These are phyloP conservation scores for Leccinum variicolor DNA, from an alignment of 768 basidiomycete genomes.

Conservation along the genomic window DNA sequence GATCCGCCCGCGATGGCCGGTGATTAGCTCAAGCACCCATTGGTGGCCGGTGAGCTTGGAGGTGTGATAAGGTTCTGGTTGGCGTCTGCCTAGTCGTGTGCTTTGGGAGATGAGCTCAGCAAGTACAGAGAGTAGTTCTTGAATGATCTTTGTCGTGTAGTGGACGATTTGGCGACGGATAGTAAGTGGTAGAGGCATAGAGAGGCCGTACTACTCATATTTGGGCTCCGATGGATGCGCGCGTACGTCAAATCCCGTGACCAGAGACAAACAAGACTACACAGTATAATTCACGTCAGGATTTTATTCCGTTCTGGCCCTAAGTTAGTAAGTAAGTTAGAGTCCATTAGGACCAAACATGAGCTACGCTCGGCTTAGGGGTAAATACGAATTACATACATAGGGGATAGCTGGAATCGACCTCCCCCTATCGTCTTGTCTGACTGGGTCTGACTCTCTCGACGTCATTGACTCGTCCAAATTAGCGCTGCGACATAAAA, in stretches of 20 bases:
- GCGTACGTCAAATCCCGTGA: no score
- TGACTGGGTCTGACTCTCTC: no score
- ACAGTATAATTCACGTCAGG: neutral
- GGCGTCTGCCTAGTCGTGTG: neutral
- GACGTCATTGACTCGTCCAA: no score
- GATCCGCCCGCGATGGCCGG: conserved; percentile 20
- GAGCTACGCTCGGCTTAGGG: no score
- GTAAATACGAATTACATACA: no score
- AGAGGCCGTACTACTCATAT: neutral
- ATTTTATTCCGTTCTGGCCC: neutral
- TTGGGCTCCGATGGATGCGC: neutral
- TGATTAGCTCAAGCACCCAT: conserved; percentile 22
- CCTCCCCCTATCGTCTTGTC: no score
- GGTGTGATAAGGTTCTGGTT: neutral
- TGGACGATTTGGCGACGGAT: neutral
- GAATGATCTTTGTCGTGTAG: neutral
- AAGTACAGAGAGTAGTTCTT: neutral
- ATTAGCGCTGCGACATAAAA: no score
- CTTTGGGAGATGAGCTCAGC: neutral
- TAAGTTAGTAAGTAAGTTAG: no score
- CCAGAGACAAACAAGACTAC: neutral
- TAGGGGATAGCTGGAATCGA: no score
- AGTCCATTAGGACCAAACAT: no score
- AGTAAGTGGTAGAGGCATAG: neutral
- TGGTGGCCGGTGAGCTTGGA: conserved; percentile 19